phyloP scores from a whole-genome alignment of 805 yeast species.

The Deakozyma indianensis region DNA sequence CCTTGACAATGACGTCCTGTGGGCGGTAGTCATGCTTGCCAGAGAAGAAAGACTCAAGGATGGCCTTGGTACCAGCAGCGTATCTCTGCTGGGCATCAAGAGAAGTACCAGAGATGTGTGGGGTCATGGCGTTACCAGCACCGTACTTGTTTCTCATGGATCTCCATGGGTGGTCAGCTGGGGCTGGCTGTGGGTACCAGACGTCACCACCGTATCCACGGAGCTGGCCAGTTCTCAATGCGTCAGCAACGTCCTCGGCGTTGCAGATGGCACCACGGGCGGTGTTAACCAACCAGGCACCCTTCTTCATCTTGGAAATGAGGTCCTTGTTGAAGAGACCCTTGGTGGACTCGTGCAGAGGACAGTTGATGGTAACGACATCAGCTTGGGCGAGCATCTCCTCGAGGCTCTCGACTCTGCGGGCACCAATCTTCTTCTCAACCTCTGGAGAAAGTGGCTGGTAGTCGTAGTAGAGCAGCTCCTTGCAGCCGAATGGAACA shows the following conservation, averaged over 20 bases:
- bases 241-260: conserved; percentile 62
- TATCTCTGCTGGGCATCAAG: conserved; percentile 69
- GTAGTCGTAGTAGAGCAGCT: conserved; percentile 61
- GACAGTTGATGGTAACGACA: conserved; percentile 64
- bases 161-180: conserved; percentile 68
- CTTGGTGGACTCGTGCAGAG: conserved; percentile 54
- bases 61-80: conserved; percentile 52
- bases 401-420: conserved; percentile 44
- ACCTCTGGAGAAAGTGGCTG: conserved; percentile 48
- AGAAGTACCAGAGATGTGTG: conserved; percentile 68
- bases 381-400: conserved; percentile 56
- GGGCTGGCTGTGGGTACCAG: conserved; percentile 75
- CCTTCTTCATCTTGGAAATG: conserved; percentile 55
- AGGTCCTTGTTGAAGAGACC: conserved; percentile 52
- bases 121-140: conserved; percentile 76
- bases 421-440: conserved; percentile 42
- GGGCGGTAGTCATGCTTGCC: conserved; percentile 56
- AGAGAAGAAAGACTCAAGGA: conserved; percentile 47
- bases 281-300: conserved; percentile 62
- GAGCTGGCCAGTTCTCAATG: conserved; percentile 51
- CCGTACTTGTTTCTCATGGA: conserved; percentile 46
- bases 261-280: conserved; percentile 73
- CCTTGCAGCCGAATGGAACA: conserved; percentile 59
- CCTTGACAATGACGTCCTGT: conserved; percentile 57
- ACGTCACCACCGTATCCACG: conserved; percentile 80